These are phyloP conservation scores for Russula lepida DNA, from an alignment of 768 basidiomycete genomes.

Conservation along the genomic window DNA sequence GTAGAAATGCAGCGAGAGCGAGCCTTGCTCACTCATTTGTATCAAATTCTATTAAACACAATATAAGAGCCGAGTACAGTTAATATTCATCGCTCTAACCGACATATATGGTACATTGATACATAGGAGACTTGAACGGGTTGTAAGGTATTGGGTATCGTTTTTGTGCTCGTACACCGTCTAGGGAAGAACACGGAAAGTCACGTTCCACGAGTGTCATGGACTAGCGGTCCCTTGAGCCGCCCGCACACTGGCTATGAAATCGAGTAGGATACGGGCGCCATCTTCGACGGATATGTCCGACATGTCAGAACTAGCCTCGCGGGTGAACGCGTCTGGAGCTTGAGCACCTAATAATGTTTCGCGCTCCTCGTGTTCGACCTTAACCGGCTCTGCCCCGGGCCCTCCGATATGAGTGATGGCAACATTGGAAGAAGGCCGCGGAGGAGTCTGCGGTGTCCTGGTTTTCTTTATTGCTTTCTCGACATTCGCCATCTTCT, in stretches of 20 bases:
- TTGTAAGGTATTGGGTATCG: slow-evolving; percentile 14
- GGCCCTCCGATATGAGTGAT: neutral
- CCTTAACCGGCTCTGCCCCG: neutral
- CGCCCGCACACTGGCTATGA: slow-evolving; percentile 5
- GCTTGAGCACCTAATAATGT: neutral
- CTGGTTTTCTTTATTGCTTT: neutral
- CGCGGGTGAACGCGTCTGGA: neutral
- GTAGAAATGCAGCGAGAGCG: neutral
- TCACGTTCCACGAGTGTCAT: neutral
- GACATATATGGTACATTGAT: slow-evolving; percentile 5
- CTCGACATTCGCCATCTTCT: slow-evolving; percentile 13
- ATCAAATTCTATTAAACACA: neutral
- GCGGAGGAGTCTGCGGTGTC: neutral
- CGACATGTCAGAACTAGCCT: slow-evolving; percentile 5
- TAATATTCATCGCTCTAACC: slow-evolving; percentile 8
- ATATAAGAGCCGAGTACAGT: neutral
- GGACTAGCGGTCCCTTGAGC: slow-evolving; percentile 2
- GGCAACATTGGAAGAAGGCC: neutral
- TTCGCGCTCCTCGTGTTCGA: neutral
- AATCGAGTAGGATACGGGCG: slow-evolving; percentile 13
- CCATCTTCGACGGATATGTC: slow-evolving; percentile 15
- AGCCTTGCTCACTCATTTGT: neutral
- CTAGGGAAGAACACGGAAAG: neutral
- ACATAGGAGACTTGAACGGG: neutral
- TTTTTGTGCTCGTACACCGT: neutral